Conservation (phyloP, 2,329 filamentous ascomycete genomes). For the Emydomyces testavorans region DNA sequence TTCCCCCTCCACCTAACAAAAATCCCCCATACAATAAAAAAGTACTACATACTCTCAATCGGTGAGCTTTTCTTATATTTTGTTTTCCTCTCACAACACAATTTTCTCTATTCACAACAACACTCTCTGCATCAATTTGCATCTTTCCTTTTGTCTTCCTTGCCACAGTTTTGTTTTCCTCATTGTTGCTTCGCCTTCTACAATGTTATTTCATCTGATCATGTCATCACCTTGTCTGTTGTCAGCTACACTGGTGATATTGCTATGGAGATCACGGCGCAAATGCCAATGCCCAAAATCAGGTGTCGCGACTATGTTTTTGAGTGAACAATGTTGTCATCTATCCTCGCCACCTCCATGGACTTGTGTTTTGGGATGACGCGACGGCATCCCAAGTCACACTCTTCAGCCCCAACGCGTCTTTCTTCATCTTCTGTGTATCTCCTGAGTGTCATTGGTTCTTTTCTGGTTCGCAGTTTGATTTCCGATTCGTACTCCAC, state of each 20-base stretch:
- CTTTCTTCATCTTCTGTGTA: background rate
- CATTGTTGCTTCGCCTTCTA: conserved; percentile 17
- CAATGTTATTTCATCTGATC: conserved; percentile 17
- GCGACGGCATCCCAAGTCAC: background rate
- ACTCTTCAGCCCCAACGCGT: background rate
- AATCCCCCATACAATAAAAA: conserved; percentile 30
- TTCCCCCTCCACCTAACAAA: conserved; percentile 19
- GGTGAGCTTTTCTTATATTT: conserved; percentile 23
- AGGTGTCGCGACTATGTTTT: conserved; percentile 6
- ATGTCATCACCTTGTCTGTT: background rate
- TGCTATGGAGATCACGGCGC: background rate
- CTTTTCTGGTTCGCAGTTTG: background rate
- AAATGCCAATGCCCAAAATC: background rate
- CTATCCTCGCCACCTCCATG: background rate
- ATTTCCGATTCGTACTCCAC: background rate
- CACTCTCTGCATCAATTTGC: background rate
- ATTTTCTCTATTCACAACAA: background rate
- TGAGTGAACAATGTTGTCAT: background rate
- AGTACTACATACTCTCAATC: conserved; percentile 28
- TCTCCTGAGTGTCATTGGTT: background rate
- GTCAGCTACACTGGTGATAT: background rate
- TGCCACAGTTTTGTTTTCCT: conserved; percentile 18
- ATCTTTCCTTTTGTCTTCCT: background rate
- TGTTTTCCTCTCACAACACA: conserved; percentile 9
- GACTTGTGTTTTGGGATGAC: background rate